Evolutionary conservation across 306 rosid genomes (phyloP), one percentile per base, ranked within the genome.

Genomic region (Phaseolus lunatus): DNA sequence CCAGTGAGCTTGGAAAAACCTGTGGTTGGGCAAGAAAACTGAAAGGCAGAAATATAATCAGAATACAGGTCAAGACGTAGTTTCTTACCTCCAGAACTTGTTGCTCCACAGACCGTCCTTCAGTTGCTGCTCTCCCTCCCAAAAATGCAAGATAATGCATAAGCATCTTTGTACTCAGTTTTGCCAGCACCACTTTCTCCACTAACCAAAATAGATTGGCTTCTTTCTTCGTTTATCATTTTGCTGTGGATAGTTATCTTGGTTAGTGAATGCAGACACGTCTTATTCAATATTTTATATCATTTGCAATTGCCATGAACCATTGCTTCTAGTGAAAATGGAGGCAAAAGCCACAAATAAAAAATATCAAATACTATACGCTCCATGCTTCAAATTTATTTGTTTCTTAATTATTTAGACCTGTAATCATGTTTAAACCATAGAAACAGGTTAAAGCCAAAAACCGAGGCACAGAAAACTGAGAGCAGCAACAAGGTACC

Each of bases 151-250:
- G 97, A 82, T 94, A 94, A 22, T 85, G 91, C 98, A 94, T 94
- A 81, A 94, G 98, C 97, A 92, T 90, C 85, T 94, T 94, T 43
- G 98, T 94, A 66, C 98, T 90, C 98, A 26, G 98, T 94, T 89
- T 94, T 94, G 31, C 98, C 98, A 19, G 98, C 97, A 81, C 98
- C 98, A 89, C 98, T 94, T 86, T 94, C 98, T 78, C 98, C 98
- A 83, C 98, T 94, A 47, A 94, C 98, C 85, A 94, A 85, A 87
- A 94, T 94, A 77, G 98, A 68, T 87, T 94, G 98, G 83, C 98
- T 92, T 56, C 67, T 76, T 83, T 83, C 87, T 75, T 94, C 98
- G 12, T 87, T 90, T 63, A 94, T 82, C 98, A 94, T 92, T 79
- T 82, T 82, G 83, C 98, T 94, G 91, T 65, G 88, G 20, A 73